Base-by-base conservation (phyloP, 2,329 filamentous ascomycete species). In the Colletotrichum aenigma region DNA sequence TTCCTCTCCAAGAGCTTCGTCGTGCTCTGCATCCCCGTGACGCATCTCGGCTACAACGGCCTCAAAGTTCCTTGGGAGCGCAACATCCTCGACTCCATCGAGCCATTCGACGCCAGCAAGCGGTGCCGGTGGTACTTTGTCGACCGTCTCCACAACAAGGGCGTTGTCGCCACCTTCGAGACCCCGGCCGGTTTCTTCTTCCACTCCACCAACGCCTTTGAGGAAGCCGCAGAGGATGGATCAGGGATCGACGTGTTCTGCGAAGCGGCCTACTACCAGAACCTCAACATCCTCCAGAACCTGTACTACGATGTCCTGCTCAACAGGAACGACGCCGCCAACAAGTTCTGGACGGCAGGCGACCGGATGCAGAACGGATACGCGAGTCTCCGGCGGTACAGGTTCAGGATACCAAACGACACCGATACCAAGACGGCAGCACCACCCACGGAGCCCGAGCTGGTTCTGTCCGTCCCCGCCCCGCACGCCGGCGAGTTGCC, bases 131-230 rank as follows among this genome's bases (percentile, higher is more conserved):
- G 95, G 95, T 91, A 94, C 77, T 90, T 97, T 1, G 84, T 97
- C 21, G 94, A 97, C 81, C 91, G 95, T 2, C 87, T 81, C 5
- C 84, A 87, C 4, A 89, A 88, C 6, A 87, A 88, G 64, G 94
- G 95, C 0, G 85, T 97, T 0, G 88, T 97, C 0, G 93, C 91
- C 9, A 90, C 88, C 3, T 96, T 94, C 79, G 89, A 93, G 21
- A 93, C 91, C 18, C 88, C 91, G 0, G 89, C 94, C 0, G 92
- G 92, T 62, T 97, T 96, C 86, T 93, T 92, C 83, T 97, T 97
- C 83, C 95, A 98, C 84, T 91, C 91, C 0, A 87, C 95, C 81
- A 97, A 97, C 78, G 91, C 94, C 0, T 97, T 93, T 81, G 94
- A 96, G 79, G 90, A 94, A 77, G 77, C 79, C 1, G 75, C 80